phyloP scores from a whole-genome alignment of 176 grass and related monocot species.

The Bromus sterilis region DNA sequence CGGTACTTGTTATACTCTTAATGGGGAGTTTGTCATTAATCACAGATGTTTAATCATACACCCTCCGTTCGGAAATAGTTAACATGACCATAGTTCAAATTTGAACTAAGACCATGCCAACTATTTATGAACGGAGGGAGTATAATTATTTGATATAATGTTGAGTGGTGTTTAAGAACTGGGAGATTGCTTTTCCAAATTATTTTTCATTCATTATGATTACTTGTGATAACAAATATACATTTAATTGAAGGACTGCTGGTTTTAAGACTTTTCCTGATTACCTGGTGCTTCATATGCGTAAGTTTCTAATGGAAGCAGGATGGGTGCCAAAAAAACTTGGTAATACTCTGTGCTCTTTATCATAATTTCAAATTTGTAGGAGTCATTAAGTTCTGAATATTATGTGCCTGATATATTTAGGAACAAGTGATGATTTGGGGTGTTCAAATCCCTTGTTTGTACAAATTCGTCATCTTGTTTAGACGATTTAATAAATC shows the following conservation, averaged over 20 bases:
- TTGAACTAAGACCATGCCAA: too few species aligned
- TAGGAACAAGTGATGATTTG: neutral
- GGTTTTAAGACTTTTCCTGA: conserved; percentile 86
- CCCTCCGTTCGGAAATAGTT: too few species aligned
- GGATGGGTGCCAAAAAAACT: conserved; percentile 99
- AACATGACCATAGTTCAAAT: too few species aligned
- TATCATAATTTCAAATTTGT: neutral
- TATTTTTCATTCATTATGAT: neutral
- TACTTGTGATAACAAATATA: neutral
- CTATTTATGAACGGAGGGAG: too few species aligned
- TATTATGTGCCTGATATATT: neutral
- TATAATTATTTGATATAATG: neutral
- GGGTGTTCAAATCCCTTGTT: neutral
- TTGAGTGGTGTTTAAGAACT: neutral
- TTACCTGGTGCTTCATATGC: conserved; percentile 95
- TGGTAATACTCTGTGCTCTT: conserved; percentile 31
- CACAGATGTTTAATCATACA: too few species aligned
- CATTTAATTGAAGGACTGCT: conserved; percentile 48
- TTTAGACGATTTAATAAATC: neutral
- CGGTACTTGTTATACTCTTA: neutral
- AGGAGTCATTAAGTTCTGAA: neutral
- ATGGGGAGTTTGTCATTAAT: neutral
- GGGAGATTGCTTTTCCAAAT: neutral
- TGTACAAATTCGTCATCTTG: neutral
- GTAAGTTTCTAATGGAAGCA: conserved; percentile 95